Conservation (phyloP, 768 basidiomycete genomes). For the Megacollybia marginata region DNA sequence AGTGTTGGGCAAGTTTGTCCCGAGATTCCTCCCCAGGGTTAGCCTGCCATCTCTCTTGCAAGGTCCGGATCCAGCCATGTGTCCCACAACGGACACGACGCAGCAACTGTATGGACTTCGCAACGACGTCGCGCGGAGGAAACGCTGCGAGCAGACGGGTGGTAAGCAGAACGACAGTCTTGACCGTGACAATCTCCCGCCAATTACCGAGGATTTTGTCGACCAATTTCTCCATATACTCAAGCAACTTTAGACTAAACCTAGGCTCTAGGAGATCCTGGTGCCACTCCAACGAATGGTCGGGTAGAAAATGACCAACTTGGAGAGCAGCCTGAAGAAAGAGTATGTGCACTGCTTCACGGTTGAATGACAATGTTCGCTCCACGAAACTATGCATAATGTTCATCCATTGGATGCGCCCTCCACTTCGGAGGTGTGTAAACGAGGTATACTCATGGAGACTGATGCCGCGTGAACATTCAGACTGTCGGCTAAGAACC, state of each 20-base stretch:
- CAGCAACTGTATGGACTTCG: constrained; percentile 15
- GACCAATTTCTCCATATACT: constrained; percentile 26
- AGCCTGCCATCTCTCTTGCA: background rate
- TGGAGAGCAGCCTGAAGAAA: constrained; percentile 39
- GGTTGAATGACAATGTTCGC: no score
- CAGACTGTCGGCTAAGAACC: constrained; percentile 30
- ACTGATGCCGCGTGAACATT: constrained; percentile 30
- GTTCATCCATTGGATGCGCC: no score
- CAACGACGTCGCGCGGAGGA: background rate
- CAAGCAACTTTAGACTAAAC: constrained; percentile 29
- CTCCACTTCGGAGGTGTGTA: no score
- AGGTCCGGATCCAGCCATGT: constrained; percentile 20
- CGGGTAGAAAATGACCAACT: constrained; percentile 20
- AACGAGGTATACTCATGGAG: constrained; percentile 43
- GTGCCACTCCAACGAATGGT: constrained; percentile 28
- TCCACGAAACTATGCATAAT: constrained; percentile 34
- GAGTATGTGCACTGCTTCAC: constrained; percentile 31
- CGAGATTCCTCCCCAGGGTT: constrained; percentile 8
- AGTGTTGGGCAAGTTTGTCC: constrained; percentile 12
- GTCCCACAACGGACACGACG: constrained; percentile 20
- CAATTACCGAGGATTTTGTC: constrained; percentile 31
- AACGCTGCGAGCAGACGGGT: constrained; percentile 25
- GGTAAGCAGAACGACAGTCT: constrained; percentile 25
- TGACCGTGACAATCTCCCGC: constrained; percentile 23
- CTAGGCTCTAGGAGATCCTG: constrained; percentile 18